Percentiles rank a stretch among this genome's conserved stretches.
These are phyloP conservation scores for Nemania abortiva DNA, from an alignment of 2,329 filamentous ascomycete genomes.

Conservation along the genomic window DNA sequence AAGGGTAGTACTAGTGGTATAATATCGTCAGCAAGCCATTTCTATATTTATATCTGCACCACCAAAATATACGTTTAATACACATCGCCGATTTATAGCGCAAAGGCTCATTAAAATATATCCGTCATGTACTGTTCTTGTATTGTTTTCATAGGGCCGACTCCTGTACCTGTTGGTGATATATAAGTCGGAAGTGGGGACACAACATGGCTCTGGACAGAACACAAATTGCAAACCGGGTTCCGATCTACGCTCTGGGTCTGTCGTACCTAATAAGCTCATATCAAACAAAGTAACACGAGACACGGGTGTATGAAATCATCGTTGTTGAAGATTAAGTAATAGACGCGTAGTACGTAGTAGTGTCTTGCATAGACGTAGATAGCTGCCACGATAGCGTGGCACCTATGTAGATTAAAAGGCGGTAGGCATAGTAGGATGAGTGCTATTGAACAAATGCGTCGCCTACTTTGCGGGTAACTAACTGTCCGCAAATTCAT, in stretches of 20 bases:
- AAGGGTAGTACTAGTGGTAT: background rate
- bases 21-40: background rate
- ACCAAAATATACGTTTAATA: background rate
- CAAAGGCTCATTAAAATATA: background rate
- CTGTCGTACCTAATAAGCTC: background rate
- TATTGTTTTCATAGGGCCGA: background rate
- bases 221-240: background rate
- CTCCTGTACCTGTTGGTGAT: conserved; percentile 5
- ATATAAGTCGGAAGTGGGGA: conserved; percentile 3
- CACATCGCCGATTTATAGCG: background rate
- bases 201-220: background rate
- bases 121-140: background rate
- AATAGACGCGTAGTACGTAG: background rate
- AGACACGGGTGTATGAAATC: background rate
- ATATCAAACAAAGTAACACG: background rate
- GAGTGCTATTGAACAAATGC: background rate
- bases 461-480: background rate
- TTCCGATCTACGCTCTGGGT: background rate
- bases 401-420: background rate
- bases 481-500: background rate
- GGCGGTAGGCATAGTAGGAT: background rate
- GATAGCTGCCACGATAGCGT: background rate
- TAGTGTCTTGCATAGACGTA: background rate
- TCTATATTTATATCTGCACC: background rate
- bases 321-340: background rate